Conservation (phyloP, 441 rosid species). For the Codiaeum variegatum region DNA sequence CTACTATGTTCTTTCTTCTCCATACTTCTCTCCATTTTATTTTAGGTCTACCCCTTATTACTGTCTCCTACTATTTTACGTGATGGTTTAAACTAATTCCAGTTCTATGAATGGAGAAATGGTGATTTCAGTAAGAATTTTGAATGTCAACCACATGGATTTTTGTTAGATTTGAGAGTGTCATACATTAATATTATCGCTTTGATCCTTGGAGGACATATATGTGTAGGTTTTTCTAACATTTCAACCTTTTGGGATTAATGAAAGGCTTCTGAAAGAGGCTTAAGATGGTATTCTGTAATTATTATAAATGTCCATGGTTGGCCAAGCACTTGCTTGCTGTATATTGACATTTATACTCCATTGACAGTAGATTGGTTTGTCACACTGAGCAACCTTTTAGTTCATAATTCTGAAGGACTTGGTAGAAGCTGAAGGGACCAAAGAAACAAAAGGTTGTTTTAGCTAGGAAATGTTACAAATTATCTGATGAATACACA, state of each 20-base stretch:
- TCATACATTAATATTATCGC: neutral
- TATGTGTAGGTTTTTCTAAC: neutral
- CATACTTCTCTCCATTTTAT: neutral
- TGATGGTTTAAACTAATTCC: conserved; percentile 3
- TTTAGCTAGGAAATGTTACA: neutral
- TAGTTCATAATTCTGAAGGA: neutral
- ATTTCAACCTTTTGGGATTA: neutral
- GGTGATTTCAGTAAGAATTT: neutral
- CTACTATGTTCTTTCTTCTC: neutral
- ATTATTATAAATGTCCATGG: neutral
- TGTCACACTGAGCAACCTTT: neutral
- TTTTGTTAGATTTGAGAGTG: neutral
- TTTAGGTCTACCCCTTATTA: neutral
- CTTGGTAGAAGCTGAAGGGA: neutral
- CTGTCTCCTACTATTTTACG: neutral
- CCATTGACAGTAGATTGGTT: neutral
- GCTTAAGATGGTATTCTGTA: neutral
- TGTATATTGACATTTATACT: neutral
- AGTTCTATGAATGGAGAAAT: neutral
- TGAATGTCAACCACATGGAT: neutral
- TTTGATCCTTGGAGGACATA: neutral
- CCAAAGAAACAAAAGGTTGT: neutral
- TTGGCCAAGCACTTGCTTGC: neutral
- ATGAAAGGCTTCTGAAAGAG: neutral
- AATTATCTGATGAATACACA: neutral